Evolutionary conservation across 441 rosid genomes (phyloP).

Genomic region (Oxalis stricta): DNA sequence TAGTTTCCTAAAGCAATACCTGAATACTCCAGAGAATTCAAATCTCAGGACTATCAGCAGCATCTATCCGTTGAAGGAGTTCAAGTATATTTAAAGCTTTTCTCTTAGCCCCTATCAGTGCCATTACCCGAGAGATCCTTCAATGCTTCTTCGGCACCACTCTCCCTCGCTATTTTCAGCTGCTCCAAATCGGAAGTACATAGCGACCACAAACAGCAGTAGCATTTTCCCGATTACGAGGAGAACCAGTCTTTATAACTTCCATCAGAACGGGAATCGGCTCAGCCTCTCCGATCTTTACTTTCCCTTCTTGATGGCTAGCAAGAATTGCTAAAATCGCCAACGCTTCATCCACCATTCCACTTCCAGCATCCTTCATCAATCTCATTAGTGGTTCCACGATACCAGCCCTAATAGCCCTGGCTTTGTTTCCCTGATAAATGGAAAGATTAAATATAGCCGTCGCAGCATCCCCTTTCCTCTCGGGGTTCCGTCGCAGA

Average conservation of each 20-base stretch:
- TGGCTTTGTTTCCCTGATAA: constrained; percentile 93
- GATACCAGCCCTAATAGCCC: constrained; percentile 88
- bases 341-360: constrained; percentile 94
- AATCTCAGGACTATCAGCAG: constrained; percentile 7
- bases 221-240: constrained; percentile 83
- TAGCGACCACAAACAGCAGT: constrained; percentile 73
- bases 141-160: constrained; percentile 61
- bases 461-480: constrained; percentile 95
- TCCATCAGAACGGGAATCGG: constrained; percentile 65
- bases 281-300: constrained; percentile 59
- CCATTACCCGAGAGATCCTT: constrained; percentile 76
- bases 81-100: constrained; percentile 74
- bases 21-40: not conserved
- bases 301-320: constrained; percentile 78
- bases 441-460: constrained; percentile 86
- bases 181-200: constrained; percentile 60
- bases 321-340: constrained; percentile 89
- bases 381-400: constrained; percentile 57
- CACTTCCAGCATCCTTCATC: constrained; percentile 83
- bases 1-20: not conserved
- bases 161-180: constrained; percentile 48
- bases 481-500: constrained; percentile 79
- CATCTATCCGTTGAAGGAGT: constrained; percentile 50
- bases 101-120: constrained; percentile 93
- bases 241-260: constrained; percentile 75